phyloP scores from a whole-genome alignment of 352 stramenopile species.

The Stramenopiles sp. region DNA sequence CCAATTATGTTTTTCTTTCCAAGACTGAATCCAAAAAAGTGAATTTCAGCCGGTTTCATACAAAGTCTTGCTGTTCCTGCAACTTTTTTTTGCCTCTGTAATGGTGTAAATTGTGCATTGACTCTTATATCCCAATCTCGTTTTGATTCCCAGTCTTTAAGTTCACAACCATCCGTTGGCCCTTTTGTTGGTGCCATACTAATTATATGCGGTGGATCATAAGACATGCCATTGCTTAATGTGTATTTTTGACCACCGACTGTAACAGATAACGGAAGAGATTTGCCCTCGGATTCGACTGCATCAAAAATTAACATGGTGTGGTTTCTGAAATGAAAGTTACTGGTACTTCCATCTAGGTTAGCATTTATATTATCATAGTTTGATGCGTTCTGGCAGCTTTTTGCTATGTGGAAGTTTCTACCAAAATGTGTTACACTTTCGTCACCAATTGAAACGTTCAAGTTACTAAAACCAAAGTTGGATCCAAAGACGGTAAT shows the following conservation, averaged over 20 bases:
- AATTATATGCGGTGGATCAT: neutral
- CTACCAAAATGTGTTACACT: neutral
- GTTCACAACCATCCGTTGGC: constrained; percentile 4
- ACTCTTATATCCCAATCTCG: neutral
- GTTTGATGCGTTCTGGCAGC: neutral
- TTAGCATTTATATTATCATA: neutral
- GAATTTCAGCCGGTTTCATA: neutral
- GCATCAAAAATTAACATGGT: neutral
- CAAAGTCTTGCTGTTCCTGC: neutral
- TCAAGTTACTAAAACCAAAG: neutral
- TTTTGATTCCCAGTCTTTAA: constrained; percentile 4
- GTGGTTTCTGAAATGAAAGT: neutral
- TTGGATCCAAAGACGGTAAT: neutral
- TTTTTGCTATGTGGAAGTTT: neutral
- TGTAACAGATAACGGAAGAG: neutral
- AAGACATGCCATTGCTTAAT: neutral
- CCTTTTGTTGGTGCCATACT: neutral
- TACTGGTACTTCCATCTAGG: neutral
- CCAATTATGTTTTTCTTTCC: neutral
- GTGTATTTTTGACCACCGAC: neutral
- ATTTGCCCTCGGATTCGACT: neutral
- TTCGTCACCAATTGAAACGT: neutral
- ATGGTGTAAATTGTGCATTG: neutral
- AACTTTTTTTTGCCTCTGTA: neutral
- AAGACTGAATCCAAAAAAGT: neutral